Evolutionary conservation across 164 flowering plant genomes (phyloP), one percentile per base, ranked within the genome.

Genomic region (Berberis thunbergii): DNA sequence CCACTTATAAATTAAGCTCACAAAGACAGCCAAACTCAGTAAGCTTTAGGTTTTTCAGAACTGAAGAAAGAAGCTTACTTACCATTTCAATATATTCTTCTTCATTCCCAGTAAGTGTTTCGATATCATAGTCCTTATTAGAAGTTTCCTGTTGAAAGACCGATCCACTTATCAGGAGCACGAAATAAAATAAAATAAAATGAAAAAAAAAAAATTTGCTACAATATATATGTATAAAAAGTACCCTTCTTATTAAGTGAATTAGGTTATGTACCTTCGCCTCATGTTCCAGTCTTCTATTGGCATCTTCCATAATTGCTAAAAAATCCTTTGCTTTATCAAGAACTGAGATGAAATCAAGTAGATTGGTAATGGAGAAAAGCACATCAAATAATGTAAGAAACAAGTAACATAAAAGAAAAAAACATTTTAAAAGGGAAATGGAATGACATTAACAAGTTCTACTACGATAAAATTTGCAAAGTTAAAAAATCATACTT

Each of bases 1-100:
- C 26, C 26, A 26, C 26, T 26, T 26, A 26, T 26, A 26, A 26
- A 26, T 0, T 11, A 2, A 52, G 54, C 54, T 52, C n/a, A 11
- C 4, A 52, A 11, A 52, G 0, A 4, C 54, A 7, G 11, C n/a
- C 3, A 10, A 12, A 10, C n/a, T 52, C n/a, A 11, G 11, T 52
- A 26, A 1, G 10, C n/a, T 26, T 26, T 26, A 26, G 26, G 1
- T 26, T 50, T 4, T 2, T 52, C 2, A 40, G 41, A 10, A 43
- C 41, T 55, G 11, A 61, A 7, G 49, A 11, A 8, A 53, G 41
- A 40, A 38, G 26, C 1, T 39, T 10, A 58, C 43, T 72, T 71
- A 88, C 96, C 98, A 92, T 82, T 83, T 92, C 93, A 55, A 92
- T 87, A 49, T 78, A 79, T 76, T 84, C 74, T 26, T 84, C 78